Percentiles rank a stretch among this genome's conserved stretches.
These are phyloP conservation scores for Amyloporia xantha DNA, from an alignment of 768 basidiomycete species.

Conservation along the genomic window DNA sequence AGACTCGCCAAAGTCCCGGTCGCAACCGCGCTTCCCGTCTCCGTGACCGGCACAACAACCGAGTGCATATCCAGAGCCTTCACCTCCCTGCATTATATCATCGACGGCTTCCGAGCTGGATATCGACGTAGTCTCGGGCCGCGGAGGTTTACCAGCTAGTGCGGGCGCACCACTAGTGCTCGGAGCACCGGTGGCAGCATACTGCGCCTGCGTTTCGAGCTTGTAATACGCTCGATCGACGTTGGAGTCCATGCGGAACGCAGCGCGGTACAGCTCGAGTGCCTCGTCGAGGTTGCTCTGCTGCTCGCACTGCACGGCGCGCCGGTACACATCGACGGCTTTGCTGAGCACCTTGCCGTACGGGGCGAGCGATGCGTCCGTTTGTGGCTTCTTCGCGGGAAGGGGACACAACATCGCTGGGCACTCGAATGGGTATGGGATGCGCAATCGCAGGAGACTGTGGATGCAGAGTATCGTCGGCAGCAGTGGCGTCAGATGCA, in stretches of 20 bases:
- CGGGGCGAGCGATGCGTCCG: conserved; percentile 2
- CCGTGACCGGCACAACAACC: conserved; percentile 6
- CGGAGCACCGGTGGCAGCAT: too few relatives aligned
- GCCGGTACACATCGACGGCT: conserved; percentile 62
- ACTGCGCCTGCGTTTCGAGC: conserved; percentile 35
- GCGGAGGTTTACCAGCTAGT: background rate
- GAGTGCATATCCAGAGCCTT: conserved; percentile 5
- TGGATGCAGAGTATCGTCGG: background rate
- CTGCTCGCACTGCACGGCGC: conserved; percentile 71
- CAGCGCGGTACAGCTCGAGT: conserved; percentile 66
- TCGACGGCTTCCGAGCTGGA: conserved; percentile 2
- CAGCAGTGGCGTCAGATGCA: background rate
- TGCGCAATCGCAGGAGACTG: background rate
- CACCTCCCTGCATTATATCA: conserved; percentile 7
- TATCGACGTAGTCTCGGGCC: too few relatives aligned
- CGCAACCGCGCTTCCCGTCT: conserved; percentile 18
- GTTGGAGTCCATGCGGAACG: conserved; percentile 69
- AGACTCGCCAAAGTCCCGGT: conserved; percentile 41
- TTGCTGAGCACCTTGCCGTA: conserved; percentile 32
- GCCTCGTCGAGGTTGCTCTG: conserved; percentile 71
- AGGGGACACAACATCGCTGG: conserved; percentile 1
- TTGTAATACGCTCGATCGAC: conserved; percentile 68
- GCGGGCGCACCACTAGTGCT: background rate
- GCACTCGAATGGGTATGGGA: background rate
- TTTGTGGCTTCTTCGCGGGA: background rate